Evolutionary conservation across 768 basidiomycete species (phyloP).

Genomic region (Leccinum uliginosum): DNA sequence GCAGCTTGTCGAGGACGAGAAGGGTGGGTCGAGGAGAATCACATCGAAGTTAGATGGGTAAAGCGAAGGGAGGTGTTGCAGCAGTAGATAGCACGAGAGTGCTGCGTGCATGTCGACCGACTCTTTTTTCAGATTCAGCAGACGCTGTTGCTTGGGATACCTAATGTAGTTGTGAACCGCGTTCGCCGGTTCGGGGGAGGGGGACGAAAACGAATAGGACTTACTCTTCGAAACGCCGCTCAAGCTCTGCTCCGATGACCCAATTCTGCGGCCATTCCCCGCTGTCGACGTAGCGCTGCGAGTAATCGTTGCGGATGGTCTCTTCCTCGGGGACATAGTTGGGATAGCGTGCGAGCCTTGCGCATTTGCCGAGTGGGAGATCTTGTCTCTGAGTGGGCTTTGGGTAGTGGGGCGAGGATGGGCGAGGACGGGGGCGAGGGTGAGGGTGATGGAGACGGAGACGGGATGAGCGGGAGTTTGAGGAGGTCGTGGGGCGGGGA

Average conservation of each 20-base stretch:
- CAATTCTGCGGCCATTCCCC: conserved; percentile 95
- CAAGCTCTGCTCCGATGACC: conserved; percentile 85
- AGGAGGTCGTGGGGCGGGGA: conserved; percentile 55
- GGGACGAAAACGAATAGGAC: conserved; percentile 25
- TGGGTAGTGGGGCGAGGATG: conserved; percentile 24
- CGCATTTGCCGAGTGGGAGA: conserved; percentile 67
- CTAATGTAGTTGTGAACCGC: conserved; percentile 35
- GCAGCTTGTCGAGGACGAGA: conserved; percentile 75
- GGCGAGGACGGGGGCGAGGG: conserved; percentile 50
- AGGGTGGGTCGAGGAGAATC: conserved; percentile 88
- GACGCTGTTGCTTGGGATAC: conserved; percentile 89
- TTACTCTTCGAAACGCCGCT: conserved; percentile 90
- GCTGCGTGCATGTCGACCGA: conserved; percentile 68
- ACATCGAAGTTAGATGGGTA: conserved; percentile 80
- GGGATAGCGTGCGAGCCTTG: conserved; percentile 60
- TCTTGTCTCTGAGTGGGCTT: conserved; percentile 41
- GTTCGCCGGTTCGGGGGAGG: background rate
- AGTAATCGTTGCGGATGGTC: conserved; percentile 94
- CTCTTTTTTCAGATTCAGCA: conserved; percentile 78
- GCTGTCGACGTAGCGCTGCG: conserved; percentile 82
- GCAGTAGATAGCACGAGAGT: conserved; percentile 69
- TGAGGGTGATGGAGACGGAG: conserved; percentile 48
- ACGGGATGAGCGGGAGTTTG: conserved; percentile 53
- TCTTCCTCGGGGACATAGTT: conserved; percentile 95
- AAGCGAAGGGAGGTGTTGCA: conserved; percentile 50